These are phyloP conservation scores for Lignosus rhinocerotis DNA, from an alignment of 1,284 basidiomycete genomes.

Conservation along the genomic window DNA sequence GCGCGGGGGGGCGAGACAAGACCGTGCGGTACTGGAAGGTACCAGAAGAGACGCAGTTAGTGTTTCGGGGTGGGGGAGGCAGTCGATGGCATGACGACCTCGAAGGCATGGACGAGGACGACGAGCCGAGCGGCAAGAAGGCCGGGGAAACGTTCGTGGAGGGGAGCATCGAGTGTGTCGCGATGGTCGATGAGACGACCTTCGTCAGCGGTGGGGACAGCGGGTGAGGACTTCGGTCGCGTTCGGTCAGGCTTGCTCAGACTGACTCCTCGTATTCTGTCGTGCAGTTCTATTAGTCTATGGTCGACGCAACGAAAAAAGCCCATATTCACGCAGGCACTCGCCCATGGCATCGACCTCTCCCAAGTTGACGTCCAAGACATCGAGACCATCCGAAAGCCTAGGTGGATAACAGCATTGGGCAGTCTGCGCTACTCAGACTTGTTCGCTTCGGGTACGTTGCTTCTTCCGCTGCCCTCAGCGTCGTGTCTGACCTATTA, in stretches of 20 bases:
- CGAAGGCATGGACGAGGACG: conserved; percentile 70
- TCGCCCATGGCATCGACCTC: conserved; percentile 87
- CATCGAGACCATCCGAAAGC: conserved; percentile 57
- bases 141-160: conserved; percentile 66
- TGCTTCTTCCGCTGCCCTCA: conserved; percentile 2
- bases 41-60: conserved; percentile 92
- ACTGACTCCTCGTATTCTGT: neutral
- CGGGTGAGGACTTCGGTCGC: conserved; percentile 58
- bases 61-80: conserved; percentile 90
- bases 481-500: conserved; percentile 2
- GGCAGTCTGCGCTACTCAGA: conserved; percentile 87
- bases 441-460: conserved; percentile 83
- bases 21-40: conserved; percentile 97
- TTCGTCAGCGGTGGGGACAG: conserved; percentile 96
- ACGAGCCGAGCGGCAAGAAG: conserved; percentile 33
- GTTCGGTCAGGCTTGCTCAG: neutral
- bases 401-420: conserved; percentile 90
- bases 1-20: conserved; percentile 88
- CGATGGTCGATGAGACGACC: conserved; percentile 92
- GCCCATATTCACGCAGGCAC: conserved; percentile 80
- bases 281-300: conserved; percentile 77
- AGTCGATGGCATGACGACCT: conserved; percentile 79
- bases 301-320: conserved; percentile 98
- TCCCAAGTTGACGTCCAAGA: conserved; percentile 71
- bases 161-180: conserved; percentile 89